Evolutionary conservation across 192 early-diverging fungal genomes (phyloP).

Genomic region (Entomortierella chlamydospora): DNA sequence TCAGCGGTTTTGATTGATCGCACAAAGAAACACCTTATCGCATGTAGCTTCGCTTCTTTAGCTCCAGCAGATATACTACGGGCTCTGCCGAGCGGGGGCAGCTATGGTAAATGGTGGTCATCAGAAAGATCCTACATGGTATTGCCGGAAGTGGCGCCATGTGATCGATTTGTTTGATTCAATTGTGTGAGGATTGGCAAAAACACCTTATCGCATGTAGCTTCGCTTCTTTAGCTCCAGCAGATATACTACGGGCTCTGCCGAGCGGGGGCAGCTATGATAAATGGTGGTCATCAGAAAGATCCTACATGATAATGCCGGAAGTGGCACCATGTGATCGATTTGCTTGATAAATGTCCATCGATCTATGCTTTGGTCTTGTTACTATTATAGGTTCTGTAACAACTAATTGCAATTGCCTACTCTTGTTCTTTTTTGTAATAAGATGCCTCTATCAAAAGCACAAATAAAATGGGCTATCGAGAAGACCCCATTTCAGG

Average conservation of each 20-base stretch:
- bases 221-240: background rate
- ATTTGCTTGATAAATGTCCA: background rate
- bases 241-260: constrained; percentile 1
- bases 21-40: background rate
- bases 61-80: constrained; percentile 1
- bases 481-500: background rate
- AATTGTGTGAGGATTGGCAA: too few species aligned
- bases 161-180: constrained; percentile 2
- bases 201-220: background rate
- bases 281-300: constrained; percentile 6
- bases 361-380: too few species aligned
- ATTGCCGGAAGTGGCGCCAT: background rate
- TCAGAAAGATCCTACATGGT: constrained; percentile 1
- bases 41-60: constrained; percentile 1
- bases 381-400: background rate
- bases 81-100: background rate
- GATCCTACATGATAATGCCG: background rate
- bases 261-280: constrained; percentile 1
- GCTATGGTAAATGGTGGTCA: constrained; percentile 4
- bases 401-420: background rate
- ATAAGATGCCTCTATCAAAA: background rate
- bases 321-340: background rate
- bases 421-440: background rate
- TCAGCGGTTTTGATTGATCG: background rate
- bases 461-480: background rate